Percentiles rank a stretch among this genome's conserved stretches.
phyloP scores from a whole-genome alignment of 306 rosid genomes.

The Cucumis cinereus region DNA sequence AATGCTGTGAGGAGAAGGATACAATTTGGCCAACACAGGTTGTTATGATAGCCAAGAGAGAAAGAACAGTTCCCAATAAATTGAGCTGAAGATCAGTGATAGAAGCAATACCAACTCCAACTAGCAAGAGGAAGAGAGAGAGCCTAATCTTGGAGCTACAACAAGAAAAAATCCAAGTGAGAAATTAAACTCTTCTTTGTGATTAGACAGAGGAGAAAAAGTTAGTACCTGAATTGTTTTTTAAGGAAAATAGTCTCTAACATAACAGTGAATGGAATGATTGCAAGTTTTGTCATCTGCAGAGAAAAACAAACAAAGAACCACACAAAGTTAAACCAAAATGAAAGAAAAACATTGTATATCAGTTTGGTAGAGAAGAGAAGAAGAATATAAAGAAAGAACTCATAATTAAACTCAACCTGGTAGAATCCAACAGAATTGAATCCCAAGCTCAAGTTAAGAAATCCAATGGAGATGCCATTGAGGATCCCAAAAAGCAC shows the following conservation, averaged over 20 bases:
- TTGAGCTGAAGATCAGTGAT: slow-evolving; percentile 96
- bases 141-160: slow-evolving; percentile 74
- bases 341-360: background rate
- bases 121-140: slow-evolving; percentile 57
- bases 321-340: background rate
- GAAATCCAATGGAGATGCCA: slow-evolving; percentile 87
- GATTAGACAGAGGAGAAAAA: background rate
- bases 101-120: slow-evolving; percentile 98
- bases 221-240: slow-evolving; percentile 75
- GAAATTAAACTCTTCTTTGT: background rate
- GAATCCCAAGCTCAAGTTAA: slow-evolving; percentile 91
- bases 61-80: slow-evolving; percentile 57
- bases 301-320: background rate
- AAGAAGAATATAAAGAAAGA: background rate
- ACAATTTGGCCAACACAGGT: slow-evolving; percentile 97
- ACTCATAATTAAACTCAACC: slow-evolving; percentile 22
- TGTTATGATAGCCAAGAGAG: slow-evolving; percentile 81
- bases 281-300: slow-evolving; percentile 99
- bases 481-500: slow-evolving; percentile 81
- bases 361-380: background rate
- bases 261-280: slow-evolving; percentile 89
- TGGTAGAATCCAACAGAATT: slow-evolving; percentile 96
- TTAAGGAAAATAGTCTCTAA: slow-evolving; percentile 69
- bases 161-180: background rate
- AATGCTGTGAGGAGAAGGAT: slow-evolving; percentile 21